A percentile compares a stretch with the other conserved stretches of the same genome.
Evolutionary conservation across 495 filamentous ascomycete genomes (phyloP).

Genomic region (Achaetomiella virescens): DNA sequence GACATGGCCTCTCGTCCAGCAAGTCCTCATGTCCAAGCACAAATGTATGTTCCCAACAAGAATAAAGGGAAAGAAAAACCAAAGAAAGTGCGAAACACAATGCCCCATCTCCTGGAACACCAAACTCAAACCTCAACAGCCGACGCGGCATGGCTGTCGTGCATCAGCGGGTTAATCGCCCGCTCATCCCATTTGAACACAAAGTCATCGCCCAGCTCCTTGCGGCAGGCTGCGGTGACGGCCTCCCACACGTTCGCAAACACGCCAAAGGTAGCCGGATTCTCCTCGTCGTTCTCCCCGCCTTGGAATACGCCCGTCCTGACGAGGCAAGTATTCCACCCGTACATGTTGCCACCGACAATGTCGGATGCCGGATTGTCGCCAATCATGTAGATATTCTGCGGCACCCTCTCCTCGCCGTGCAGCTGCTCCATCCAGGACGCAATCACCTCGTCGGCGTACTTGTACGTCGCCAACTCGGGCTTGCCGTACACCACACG

Average conservation of each 20-base stretch:
- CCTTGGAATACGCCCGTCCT: constrained; percentile 50
- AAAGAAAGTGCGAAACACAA: background rate
- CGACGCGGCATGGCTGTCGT: constrained; percentile 43
- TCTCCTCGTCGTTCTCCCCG: constrained; percentile 82
- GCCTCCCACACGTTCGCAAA: constrained; percentile 78
- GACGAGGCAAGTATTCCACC: constrained; percentile 82
- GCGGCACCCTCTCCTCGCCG: constrained; percentile 60
- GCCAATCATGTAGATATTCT: constrained; percentile 77
- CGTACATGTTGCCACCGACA: constrained; percentile 73
- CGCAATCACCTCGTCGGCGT: constrained; percentile 68
- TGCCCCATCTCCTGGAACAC: too few species aligned
- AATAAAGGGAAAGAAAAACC: background rate
- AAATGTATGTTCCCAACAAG: background rate
- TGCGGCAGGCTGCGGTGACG: constrained; percentile 91
- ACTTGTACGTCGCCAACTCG: constrained; percentile 72
- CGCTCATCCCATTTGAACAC: constrained; percentile 40
- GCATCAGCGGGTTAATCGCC: constrained; percentile 56
- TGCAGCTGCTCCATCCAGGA: constrained; percentile 73
- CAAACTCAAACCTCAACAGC: constrained; percentile 50
- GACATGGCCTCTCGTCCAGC: background rate
- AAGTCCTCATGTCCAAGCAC: background rate
- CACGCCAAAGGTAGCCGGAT: constrained; percentile 88
- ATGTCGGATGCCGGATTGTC: constrained; percentile 78
- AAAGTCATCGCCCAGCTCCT: constrained; percentile 62
- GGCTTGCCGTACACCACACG: constrained; percentile 83